A percentile compares a stretch with the other conserved stretches of the same genome.
These are phyloP conservation scores for Jacaranda copaia DNA, from an alignment of 257 asterid species.

Conservation along the genomic window DNA sequence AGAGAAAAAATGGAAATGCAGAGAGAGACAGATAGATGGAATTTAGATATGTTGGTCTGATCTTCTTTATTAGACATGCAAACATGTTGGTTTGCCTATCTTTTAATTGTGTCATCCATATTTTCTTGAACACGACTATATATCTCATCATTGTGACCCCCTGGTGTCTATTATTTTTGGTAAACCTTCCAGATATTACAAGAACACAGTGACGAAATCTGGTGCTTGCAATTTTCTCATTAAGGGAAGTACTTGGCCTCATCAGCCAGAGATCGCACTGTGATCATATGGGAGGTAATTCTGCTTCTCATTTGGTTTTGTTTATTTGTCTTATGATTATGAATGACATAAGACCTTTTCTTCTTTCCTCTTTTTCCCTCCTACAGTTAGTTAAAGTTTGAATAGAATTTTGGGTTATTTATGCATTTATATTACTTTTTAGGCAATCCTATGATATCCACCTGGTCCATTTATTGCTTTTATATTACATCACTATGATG, in stretches of 20 bases:
- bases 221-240: conserved; percentile 83
- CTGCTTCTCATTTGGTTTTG: not conserved
- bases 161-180: conserved; percentile 27
- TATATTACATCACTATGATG: too few species aligned
- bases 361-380: too few species aligned
- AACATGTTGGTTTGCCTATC: too few species aligned
- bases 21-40: too few species aligned
- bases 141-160: not conserved
- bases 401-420: too few species aligned
- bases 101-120: not conserved
- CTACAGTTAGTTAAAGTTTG: too few species aligned
- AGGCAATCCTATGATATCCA: too few species aligned
- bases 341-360: too few species aligned
- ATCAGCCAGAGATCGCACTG: conserved; percentile 68
- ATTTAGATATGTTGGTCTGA: not conserved
- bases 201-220: conserved; percentile 74
- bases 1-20: too few species aligned
- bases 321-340: not conserved
- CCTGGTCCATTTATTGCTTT: too few species aligned
- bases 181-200: conserved; percentile 57
- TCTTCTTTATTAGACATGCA: not conserved
- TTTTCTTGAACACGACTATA: not conserved
- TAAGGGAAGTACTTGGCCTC: conserved; percentile 78
- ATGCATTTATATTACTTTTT: too few species aligned
- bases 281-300: conserved; percentile 82